A percentile compares a stretch with the other conserved stretches of the same genome.
phyloP scores from a whole-genome alignment of 2,329 filamentous ascomycete species.

The Trichoderma koningiopsis region DNA sequence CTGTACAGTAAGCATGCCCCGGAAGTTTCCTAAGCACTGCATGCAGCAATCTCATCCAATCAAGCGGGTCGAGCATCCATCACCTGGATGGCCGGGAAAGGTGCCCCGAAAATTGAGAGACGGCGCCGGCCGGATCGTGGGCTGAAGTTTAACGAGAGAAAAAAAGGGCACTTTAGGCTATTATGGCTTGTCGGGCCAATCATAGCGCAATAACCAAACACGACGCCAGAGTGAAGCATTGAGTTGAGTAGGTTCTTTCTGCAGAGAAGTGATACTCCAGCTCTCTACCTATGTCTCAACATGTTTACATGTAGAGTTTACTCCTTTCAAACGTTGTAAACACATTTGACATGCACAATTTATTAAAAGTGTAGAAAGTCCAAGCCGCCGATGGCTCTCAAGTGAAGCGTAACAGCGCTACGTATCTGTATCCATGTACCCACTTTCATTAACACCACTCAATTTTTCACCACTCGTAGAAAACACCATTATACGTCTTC shows the following conservation, averaged over 20 bases:
- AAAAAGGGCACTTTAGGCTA: not conserved
- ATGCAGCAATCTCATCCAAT: conserved; percentile 2
- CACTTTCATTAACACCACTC: not conserved
- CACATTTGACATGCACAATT: not conserved
- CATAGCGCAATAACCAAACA: not conserved
- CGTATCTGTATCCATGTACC: not conserved
- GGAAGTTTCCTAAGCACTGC: conserved; percentile 2
- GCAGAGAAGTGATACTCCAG: not conserved
- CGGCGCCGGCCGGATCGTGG: conserved; percentile 15
- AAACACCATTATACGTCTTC: not conserved
- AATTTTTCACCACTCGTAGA: conserved; percentile 13
- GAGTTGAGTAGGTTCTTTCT: not conserved
- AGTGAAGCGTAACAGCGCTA: not conserved
- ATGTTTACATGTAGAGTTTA: not conserved
- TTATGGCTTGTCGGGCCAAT: not conserved
- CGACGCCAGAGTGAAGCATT: not conserved
- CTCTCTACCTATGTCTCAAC: not conserved
- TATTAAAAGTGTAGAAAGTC: not conserved
- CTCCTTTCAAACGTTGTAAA: not conserved
- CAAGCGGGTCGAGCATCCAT: not conserved
- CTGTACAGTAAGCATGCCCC: not conserved
- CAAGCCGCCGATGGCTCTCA: not conserved
- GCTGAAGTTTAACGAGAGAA: not conserved
- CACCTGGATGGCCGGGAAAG: conserved; percentile 7
- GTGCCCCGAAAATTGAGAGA: not conserved